Base-by-base conservation (phyloP, 2,329 filamentous ascomycete genomes). In the Chaetothyriales sp. region DNA sequence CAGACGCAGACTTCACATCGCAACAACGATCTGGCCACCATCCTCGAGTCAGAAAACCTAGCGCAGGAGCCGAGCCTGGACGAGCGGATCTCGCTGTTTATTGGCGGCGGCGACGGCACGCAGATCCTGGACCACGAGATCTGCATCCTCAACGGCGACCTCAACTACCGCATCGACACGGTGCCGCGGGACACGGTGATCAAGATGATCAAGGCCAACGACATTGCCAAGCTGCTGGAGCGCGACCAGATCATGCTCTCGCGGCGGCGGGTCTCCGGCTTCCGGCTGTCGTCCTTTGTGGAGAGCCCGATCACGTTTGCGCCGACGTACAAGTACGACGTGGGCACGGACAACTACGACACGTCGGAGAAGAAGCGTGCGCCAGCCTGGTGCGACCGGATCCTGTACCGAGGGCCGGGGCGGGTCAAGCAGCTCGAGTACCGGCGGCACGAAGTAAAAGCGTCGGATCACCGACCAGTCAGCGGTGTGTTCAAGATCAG, bases 311-410 rank as follows among this genome's bases (percentile, higher is more conserved):
- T 98, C 61, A 83, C 80, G 0, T 98, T 98, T 64, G 83, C 87
- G 6, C 92, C 92, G 0, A 98, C 92, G 0, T 98, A 98, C 73
- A 98, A 98, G 66, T 98, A 98, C 65, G 92, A 98, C 60, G 87
- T 96, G 0, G 89, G 89, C 15, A 93, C 87, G 0, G 90, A 96
- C 63, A 84, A 80, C 5, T 98, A 96, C 66, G 92, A 98, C 64
- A 84, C 85, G 0, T 90, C 85, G 60, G 92, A 98, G 66, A 98
- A 98, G 74, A 86, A 86, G 66, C 79, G 92, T 47, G 84, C 86
- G 19, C 92, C 92, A 0, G 92, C 92, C 1, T 98, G 92, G 92
- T 98, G 92, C 65, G 92, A 98, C 70, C 80, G 92, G 36, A 70
- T 98, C 39, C 71, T 98, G n/a, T 94, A 87, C 60, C 78, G 89